phyloP scores from a whole-genome alignment of 1,284 basidiomycete genomes.

The Xanthoconium separans region DNA sequence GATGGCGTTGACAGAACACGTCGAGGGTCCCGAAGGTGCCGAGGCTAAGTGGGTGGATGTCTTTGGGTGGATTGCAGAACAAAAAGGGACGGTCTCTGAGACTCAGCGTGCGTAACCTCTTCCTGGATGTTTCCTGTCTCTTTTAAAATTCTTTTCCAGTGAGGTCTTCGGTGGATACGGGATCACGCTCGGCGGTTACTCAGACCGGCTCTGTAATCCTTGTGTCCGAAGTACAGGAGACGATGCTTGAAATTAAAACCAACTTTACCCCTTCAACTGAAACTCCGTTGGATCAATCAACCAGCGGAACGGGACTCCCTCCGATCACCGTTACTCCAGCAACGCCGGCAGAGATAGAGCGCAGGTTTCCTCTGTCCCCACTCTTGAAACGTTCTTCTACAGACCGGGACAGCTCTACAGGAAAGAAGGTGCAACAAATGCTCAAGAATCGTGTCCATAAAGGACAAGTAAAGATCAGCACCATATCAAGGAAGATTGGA shows the following conservation, averaged over 20 bases:
- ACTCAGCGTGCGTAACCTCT: conserved; percentile 22
- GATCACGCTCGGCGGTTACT: conserved; percentile 27
- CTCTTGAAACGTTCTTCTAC: conserved; percentile 30
- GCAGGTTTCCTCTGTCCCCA: conserved; percentile 17
- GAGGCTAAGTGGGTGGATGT: conserved; percentile 83
- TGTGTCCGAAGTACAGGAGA: conserved; percentile 18
- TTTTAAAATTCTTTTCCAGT: conserved; percentile 11
- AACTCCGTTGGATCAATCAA: conserved; percentile 1
- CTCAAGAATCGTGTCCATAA: conserved; percentile 72
- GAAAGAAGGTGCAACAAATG: conserved; percentile 72
- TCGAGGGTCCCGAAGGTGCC: conserved; percentile 85
- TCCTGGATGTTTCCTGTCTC: not conserved
- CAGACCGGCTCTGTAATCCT: conserved; percentile 18
- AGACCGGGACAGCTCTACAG: conserved; percentile 46
- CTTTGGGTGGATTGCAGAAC: conserved; percentile 81
- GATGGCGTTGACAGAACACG: conserved; percentile 79
- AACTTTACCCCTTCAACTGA: conserved; percentile 5
- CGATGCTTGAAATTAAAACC: conserved; percentile 10
- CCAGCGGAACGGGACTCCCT: conserved; percentile 15
- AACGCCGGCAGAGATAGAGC: conserved; percentile 39
- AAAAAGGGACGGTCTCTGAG: conserved; percentile 39
- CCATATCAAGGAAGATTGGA: conserved; percentile 74
- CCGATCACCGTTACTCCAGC: conserved; percentile 51
- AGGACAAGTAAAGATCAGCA: conserved; percentile 67
- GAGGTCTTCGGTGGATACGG: conserved; percentile 33